Conservation (phyloP, 164 flowering plant species). For the Chloranthus sessilifolius region DNA sequence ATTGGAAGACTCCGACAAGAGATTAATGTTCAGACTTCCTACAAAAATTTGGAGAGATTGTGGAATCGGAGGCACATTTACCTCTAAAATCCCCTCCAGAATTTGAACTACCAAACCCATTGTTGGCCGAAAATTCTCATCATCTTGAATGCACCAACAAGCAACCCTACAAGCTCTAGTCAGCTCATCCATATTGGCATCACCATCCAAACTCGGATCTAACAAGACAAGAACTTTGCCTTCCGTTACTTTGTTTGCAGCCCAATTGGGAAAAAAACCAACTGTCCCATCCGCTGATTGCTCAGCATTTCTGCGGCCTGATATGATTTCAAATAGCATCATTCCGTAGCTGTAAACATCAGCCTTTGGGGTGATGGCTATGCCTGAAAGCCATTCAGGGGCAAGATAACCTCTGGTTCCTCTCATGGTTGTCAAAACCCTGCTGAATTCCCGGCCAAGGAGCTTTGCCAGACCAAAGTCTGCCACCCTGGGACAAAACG, state of each 20-base stretch:
- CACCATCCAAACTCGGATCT: slow-evolving; percentile 19
- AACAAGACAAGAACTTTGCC: slow-evolving; percentile 15
- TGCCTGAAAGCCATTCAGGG: slow-evolving; percentile 32
- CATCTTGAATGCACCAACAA: slow-evolving; percentile 32
- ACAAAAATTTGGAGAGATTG: slow-evolving; percentile 20
- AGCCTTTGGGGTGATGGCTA: no score
- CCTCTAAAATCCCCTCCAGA: slow-evolving; percentile 29
- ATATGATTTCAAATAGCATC: slow-evolving; percentile 25
- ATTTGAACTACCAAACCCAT: slow-evolving; percentile 34
- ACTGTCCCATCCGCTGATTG: slow-evolving; percentile 11
- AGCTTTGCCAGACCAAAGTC: slow-evolving; percentile 34
- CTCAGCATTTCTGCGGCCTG: slow-evolving; percentile 26
- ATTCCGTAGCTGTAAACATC: slow-evolving; percentile 36
- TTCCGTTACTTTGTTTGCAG: slow-evolving; percentile 19
- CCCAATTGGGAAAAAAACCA: slow-evolving; percentile 24
- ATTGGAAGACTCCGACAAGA: slow-evolving; percentile 1
- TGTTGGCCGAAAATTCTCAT: slow-evolving; percentile 25
- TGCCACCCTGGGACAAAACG: slow-evolving; percentile 27
- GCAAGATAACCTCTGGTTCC: slow-evolving; percentile 36
- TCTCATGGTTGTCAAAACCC: slow-evolving; percentile 32
- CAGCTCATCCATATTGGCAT: slow-evolving; percentile 22
- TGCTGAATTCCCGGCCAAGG: slow-evolving; percentile 25
- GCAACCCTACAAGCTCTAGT: slow-evolving; percentile 20
- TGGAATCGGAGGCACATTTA: slow-evolving; percentile 28
- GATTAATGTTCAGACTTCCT: slow-evolving; percentile 2